phyloP scores from a whole-genome alignment of 1,139 yeast genomes.

The Kodamaea sp. region DNA sequence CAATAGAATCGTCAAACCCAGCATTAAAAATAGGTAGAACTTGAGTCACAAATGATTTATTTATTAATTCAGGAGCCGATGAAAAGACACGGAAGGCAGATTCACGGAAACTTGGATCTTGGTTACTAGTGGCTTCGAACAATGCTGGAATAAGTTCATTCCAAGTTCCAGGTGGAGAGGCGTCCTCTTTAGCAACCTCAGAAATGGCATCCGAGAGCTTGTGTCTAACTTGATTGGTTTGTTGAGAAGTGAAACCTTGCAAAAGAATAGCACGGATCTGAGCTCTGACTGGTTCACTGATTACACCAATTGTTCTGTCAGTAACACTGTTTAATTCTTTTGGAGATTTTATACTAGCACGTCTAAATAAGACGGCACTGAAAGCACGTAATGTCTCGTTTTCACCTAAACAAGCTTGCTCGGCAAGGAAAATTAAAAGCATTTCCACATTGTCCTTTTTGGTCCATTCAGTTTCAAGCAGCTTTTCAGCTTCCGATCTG shows the following conservation, averaged over 20 bases:
- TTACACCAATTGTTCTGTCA: conserved; percentile 73
- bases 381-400: conserved; percentile 57
- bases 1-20: conserved; percentile 77
- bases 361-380: conserved; percentile 83
- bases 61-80: conserved; percentile 76
- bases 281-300: conserved; percentile 53
- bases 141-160: conserved; percentile 72
- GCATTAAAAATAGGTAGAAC: conserved; percentile 67
- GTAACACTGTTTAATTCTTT: conserved; percentile 57
- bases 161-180: conserved; percentile 57
- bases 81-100: conserved; percentile 88
- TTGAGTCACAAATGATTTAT: conserved; percentile 51
- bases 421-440: conserved; percentile 75
- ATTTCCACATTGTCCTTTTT: conserved; percentile 59
- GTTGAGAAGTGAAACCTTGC: conserved; percentile 66
- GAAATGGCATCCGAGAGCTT: conserved; percentile 93
- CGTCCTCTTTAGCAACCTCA: conserved; percentile 75
- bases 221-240: conserved; percentile 75
- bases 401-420: conserved; percentile 64
- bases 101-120: conserved; percentile 75
- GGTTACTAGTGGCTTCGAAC: conserved; percentile 60
- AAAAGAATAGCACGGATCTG: conserved; percentile 67
- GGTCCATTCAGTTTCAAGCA: conserved; percentile 74
- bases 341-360: conserved; percentile 79
- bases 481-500: conserved; percentile 75